These are phyloP conservation scores for Gynostemma pentaphyllum DNA, from an alignment of 306 rosid genomes.

Conservation along the genomic window DNA sequence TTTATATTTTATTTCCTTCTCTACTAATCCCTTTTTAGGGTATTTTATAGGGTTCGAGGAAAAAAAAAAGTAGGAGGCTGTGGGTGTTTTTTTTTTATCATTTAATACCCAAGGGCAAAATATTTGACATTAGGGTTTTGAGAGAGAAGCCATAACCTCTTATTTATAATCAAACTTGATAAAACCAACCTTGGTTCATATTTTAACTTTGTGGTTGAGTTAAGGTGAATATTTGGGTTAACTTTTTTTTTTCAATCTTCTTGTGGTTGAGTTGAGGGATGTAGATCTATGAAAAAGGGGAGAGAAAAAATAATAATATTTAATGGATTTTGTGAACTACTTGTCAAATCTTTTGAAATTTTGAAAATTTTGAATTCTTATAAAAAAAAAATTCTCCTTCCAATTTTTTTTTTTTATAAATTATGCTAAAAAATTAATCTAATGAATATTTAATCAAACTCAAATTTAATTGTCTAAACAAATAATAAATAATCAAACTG, in stretches of 20 bases:
- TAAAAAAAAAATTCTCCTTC: no score
- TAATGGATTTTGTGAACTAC: no score
- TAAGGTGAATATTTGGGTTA: slow-evolving; percentile 2
- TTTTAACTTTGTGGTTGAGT: slow-evolving; percentile 29
- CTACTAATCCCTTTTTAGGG: not conserved
- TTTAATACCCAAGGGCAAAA: not conserved
- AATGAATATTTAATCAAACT: no score
- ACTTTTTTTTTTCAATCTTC: not conserved
- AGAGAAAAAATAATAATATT: no score
- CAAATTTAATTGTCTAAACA: no score
- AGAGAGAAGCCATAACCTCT: not conserved
- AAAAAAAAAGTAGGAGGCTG: not conserved
- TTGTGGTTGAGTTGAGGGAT: not conserved
- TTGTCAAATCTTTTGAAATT: no score
- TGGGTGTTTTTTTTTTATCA: slow-evolving; percentile 7
- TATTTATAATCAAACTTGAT: slow-evolving; percentile 15
- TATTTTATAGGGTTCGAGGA: slow-evolving; percentile 19
- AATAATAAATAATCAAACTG: no score
- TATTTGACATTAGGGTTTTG: slow-evolving; percentile 6
- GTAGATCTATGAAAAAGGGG: no score
- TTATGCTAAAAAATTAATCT: no score
- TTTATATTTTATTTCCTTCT: not conserved
- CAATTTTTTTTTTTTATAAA: no score
- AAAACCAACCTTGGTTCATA: slow-evolving; percentile 31
- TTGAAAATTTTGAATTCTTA: no score